Conservation (phyloP, 352 stramenopile species). For the Phytopythium vexans region DNA sequence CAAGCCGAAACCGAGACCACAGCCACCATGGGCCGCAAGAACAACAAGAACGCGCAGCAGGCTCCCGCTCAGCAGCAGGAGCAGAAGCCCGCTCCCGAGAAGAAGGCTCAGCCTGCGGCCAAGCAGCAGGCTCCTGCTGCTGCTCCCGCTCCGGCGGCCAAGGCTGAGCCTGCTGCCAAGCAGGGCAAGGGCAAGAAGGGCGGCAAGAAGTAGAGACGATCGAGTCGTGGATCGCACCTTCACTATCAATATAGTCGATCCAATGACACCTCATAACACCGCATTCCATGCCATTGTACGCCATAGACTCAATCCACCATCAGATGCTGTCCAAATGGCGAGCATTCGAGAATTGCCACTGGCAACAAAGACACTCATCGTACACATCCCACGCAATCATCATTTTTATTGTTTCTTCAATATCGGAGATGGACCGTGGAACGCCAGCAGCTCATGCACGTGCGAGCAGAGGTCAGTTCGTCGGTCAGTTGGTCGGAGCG, state of each 20-base stretch:
- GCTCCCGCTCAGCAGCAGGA: not conserved
- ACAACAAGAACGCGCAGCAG: not conserved
- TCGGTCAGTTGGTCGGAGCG: not conserved
- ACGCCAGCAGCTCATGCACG: too few species aligned
- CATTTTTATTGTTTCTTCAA: too few species aligned
- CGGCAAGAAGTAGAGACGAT: slow-evolving; percentile 5
- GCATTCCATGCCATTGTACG: too few species aligned
- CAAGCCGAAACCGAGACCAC: not conserved
- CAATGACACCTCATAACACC: too few species aligned
- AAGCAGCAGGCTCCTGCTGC: slow-evolving; percentile 52
- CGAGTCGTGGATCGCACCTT: not conserved
- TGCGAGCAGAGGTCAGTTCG: too few species aligned
- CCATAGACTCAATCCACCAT: too few species aligned
- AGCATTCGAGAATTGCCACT: too few species aligned
- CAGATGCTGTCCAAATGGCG: too few species aligned
- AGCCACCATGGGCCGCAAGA: slow-evolving; percentile 1
- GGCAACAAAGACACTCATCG: too few species aligned
- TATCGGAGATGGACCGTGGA: too few species aligned
- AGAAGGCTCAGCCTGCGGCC: not conserved
- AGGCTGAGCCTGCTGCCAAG: not conserved
- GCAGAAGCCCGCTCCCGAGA: not conserved
- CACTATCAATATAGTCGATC: not conserved
- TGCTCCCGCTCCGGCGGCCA: not conserved
- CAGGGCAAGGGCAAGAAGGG: slow-evolving; percentile 11
- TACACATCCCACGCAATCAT: too few species aligned